Conservation (phyloP, 1,284 basidiomycete species). For the Rhizoctonia solani region DNA sequence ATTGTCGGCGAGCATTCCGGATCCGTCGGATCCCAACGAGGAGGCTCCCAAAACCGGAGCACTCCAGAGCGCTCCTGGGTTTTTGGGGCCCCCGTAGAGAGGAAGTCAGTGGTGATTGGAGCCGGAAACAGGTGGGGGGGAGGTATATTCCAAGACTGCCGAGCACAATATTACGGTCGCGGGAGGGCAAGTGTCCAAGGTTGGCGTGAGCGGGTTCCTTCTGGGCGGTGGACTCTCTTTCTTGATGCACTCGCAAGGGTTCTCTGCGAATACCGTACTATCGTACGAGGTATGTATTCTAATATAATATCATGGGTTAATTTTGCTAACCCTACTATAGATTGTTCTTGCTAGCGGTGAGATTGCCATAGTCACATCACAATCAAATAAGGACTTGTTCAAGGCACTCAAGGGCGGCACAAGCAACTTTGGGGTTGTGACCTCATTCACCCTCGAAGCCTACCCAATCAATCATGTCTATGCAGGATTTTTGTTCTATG, state of each 20-base stretch:
- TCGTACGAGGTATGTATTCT: slow-evolving; percentile 1
- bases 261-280: slow-evolving; percentile 2
- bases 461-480: slow-evolving; percentile 2
- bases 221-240: slow-evolving; percentile 7
- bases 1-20: too few relatives aligned
- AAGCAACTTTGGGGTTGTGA: slow-evolving; percentile 13
- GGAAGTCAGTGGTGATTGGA: slow-evolving; percentile 1
- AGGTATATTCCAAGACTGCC: slow-evolving; percentile 1
- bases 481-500: background rate
- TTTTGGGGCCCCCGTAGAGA: too few relatives aligned
- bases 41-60: too few relatives aligned
- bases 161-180: background rate
- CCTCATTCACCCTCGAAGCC: background rate
- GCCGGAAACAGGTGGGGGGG: slow-evolving; percentile 8
- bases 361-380: background rate
- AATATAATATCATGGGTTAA: too few relatives aligned
- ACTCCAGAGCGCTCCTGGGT: too few relatives aligned
- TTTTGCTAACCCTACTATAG: background rate
- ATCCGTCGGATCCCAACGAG: too few relatives aligned
- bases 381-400: background rate
- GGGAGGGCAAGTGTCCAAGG: background rate
- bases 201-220: slow-evolving; percentile 13
- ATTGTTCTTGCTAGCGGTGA: slow-evolving; percentile 15
- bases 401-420: slow-evolving; percentile 17
- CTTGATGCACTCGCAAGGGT: slow-evolving; percentile 5